Evolutionary conservation across 345 rosid genomes (phyloP), one percentile per base, ranked within the genome.

Genomic region (Salix dunnii): DNA sequence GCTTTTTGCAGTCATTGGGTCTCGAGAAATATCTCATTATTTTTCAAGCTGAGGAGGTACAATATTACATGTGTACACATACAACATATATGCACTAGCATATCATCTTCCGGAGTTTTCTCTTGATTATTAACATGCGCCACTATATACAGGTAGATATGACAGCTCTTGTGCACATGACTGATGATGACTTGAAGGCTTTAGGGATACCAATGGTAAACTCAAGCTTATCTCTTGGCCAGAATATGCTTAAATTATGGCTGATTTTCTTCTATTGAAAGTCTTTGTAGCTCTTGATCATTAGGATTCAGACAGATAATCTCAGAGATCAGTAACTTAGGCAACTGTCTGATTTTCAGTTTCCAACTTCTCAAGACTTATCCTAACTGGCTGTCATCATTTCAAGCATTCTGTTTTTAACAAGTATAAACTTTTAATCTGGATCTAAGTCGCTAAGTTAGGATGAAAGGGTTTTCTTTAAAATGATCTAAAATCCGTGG

Each of bases 41-140:
- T 70, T 96, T 96, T 82, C 97, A 93, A 83, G 99, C 91, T 48
- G 99, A 96, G 86, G 99, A 96, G 82, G 99, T 96, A 86, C 66
- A 85, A 74, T 16, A 0, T 66, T 76, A 74, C 69, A 7, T 62
- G 23, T 49, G 12, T 61, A 55, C 53, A 30, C 60, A 60, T 27
- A 48, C 36, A 35, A 33, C 21, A 21, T 68, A 25, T 70, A 2
- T 74, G 68, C 65, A 23, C 27, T 40, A 35, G 10, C 20, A 25
- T 46, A 48, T 58, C 68, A 43, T 68, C 55, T 60, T 70, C 21
- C 23, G 62, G 51, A 49, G 10, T 48, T 28, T 67, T 42, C 62
- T 49, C 66, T 68, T 76, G 53, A 68, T 49, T 65, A 55, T 36
- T 73, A 67, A 70, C 63, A 30, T 72, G 55, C 14, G 63, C 64